Base-by-base conservation (phyloP, 2,329 filamentous ascomycete species). In the Cladosporium velox region DNA sequence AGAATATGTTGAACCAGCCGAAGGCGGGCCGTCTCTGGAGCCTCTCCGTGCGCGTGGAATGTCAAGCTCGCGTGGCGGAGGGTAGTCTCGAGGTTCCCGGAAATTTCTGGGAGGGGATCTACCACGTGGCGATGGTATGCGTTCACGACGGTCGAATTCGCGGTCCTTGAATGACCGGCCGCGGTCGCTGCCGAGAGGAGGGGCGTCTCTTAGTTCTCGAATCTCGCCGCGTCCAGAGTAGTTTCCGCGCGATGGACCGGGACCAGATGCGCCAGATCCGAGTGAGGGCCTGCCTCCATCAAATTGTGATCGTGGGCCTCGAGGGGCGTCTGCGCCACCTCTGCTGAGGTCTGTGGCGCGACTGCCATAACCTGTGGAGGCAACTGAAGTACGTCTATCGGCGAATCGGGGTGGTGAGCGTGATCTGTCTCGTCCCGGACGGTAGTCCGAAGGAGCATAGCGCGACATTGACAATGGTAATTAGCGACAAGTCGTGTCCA, bases 251-350 rank as follows among this genome's bases (percentile, higher is more conserved):
- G 63, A 59, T 59, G 82, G 83, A 69, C 87, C 83, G 71, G 88
- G 89, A 62, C 92, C 90, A 28, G 87, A 84, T 51, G 81, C 81
- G 51, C 61, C 61, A 18, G 61, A 64, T 21, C 51, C 61, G 6
- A 64, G 51, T 44, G 77, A 75, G n/a, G 75, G 75, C 62, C 80
- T 77, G 59, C 79, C 74, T 18, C 85, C 34, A 86, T 94, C 91
- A 67, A 90, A 85, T 66, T 93, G 81, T 4, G 91, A 91, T 77
- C 93, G 92, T 12, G 93, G 92, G 0, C 91, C 93, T 65, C 92
- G 86, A 3, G 93, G 93, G 1, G 91, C 89, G 69, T 96, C 91
- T 55, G 70, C 67, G 34, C 70, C 72, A 58, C 65, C 70, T 63
- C 73, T 71, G 35, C 67, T 63, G 24, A 70, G 69, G 30, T 70